phyloP scores from a whole-genome alignment of 768 basidiomycete species.

The Lactarius deliciosus region DNA sequence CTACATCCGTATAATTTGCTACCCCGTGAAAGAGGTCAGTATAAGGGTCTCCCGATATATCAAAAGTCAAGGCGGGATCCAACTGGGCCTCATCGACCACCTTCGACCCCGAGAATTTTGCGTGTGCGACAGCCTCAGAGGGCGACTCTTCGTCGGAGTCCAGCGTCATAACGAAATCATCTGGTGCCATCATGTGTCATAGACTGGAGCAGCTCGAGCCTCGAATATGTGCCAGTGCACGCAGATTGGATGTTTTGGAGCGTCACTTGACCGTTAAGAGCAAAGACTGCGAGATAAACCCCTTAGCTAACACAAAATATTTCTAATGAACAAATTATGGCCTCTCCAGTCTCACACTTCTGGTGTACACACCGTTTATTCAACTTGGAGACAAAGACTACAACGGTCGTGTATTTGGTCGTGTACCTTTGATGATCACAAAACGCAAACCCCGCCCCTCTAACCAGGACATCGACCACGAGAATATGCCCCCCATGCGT shows the following conservation, averaged over 20 bases:
- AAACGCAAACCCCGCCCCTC: slow-evolving; percentile 45
- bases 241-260: not conserved
- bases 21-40: slow-evolving; percentile 49
- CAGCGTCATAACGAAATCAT: slow-evolving; percentile 80
- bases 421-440: slow-evolving; percentile 43
- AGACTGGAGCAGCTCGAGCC: not conserved
- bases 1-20: slow-evolving; percentile 50
- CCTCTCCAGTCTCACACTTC: not conserved
- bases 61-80: slow-evolving; percentile 83
- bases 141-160: slow-evolving; percentile 67
- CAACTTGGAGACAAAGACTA: not conserved
- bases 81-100: slow-evolving; percentile 59
- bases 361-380: not conserved
- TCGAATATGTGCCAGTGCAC: not conserved
- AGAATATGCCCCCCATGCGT: slow-evolving; percentile 46
- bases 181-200: slow-evolving; percentile 40
- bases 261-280: slow-evolving; percentile 16
- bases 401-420: slow-evolving; percentile 4
- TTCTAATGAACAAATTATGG: not conserved
- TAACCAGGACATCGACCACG: slow-evolving; percentile 40
- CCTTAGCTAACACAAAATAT: not conserved
- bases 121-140: not conserved
- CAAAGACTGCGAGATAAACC: not conserved
- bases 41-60: slow-evolving; percentile 70
- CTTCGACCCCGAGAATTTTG: slow-evolving; percentile 29